Base-by-base conservation (phyloP, 2,329 filamentous ascomycete genomes). In the Incumbomyces delicatus region DNA sequence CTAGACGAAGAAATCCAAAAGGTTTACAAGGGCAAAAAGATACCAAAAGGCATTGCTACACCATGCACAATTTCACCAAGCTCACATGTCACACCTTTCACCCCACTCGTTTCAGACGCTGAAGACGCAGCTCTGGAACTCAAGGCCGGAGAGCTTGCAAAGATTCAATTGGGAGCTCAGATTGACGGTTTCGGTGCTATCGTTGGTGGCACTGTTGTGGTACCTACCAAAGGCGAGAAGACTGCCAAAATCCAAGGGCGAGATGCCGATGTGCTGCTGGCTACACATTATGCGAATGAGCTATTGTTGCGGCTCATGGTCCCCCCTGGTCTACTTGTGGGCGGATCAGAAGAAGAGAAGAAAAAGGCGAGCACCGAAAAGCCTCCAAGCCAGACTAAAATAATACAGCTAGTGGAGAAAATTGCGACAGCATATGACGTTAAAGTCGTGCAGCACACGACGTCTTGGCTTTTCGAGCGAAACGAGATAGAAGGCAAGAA, bases 161-260 rank as follows among this genome's bases (percentile, higher is more conserved):
- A 98, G 80, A 92, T 98, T 66, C 92, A 98, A 72, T 80, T 98
- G n/a, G 92, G 92, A 62, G 92, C 92, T 44, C 92, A 98, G 73
- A 95, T 98, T 54, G 87, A 96, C 71, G 92, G 92, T 46, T 94
- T 96, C 63, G 88, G 87, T 59, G 85, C 90, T 57, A 95, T 98
- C 64, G 86, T 95, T 59, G 95, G 92, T 71, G 85, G 95, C 69
- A 94, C 87, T 50, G 76, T 96, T 57, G 67, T 95, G 49, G 83
- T 94, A 43, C 74, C 75, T 40, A 66, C 75, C 53, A 45, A 45
- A 22, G 42, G 42, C 13, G 73, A 75, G 60, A 77, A 78, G 51
- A 75, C 79, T 58, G 68, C 76, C 42, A 75, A 76, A 58, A 70
- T 94, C 58, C 79, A 80, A 47, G 87, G 85, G 58, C 83, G 87